phyloP scores from a whole-genome alignment of 441 rosid genomes.

The Arabidopsis lyrata region DNA sequence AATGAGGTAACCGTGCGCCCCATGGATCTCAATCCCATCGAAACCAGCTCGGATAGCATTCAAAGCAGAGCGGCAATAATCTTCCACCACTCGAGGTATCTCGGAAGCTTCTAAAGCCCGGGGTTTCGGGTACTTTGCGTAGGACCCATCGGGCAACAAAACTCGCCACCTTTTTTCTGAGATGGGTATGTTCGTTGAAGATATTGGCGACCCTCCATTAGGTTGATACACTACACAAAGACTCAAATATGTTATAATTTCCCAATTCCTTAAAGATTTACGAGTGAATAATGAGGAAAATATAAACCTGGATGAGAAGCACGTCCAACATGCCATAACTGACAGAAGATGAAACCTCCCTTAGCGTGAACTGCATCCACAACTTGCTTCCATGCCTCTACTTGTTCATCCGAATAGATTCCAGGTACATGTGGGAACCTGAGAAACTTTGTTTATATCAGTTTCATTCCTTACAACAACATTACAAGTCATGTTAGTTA shows the following conservation, averaged over 20 bases:
- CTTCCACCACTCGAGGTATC: slow-evolving; percentile 58
- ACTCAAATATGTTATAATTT: background rate
- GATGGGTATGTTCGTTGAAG: slow-evolving; percentile 68
- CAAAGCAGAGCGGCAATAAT: slow-evolving; percentile 61
- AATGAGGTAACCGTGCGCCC: slow-evolving; percentile 91
- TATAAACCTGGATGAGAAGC: slow-evolving; percentile 78
- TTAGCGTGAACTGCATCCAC: slow-evolving; percentile 79
- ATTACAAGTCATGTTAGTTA: background rate
- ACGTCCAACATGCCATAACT: slow-evolving; percentile 93
- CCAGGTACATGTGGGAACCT: slow-evolving; percentile 96
- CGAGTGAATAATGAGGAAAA: background rate
- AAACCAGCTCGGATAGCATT: slow-evolving; percentile 90
- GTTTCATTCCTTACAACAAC: background rate
- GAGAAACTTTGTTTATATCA: background rate
- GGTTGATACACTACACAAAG: slow-evolving; percentile 68
- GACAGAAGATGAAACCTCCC: slow-evolving; percentile 85
- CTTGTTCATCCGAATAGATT: slow-evolving; percentile 77
- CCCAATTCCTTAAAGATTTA: background rate
- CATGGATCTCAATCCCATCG: slow-evolving; percentile 91
- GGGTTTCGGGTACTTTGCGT: slow-evolving; percentile 59
- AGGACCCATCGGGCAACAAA: slow-evolving; percentile 72
- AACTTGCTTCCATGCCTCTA: slow-evolving; percentile 82
- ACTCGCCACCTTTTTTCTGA: slow-evolving; percentile 72
- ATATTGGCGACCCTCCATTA: slow-evolving; percentile 74
- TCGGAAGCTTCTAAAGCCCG: slow-evolving; percentile 56